phyloP scores from a whole-genome alignment of 768 basidiomycete species.

The Boletus subparvulus region DNA sequence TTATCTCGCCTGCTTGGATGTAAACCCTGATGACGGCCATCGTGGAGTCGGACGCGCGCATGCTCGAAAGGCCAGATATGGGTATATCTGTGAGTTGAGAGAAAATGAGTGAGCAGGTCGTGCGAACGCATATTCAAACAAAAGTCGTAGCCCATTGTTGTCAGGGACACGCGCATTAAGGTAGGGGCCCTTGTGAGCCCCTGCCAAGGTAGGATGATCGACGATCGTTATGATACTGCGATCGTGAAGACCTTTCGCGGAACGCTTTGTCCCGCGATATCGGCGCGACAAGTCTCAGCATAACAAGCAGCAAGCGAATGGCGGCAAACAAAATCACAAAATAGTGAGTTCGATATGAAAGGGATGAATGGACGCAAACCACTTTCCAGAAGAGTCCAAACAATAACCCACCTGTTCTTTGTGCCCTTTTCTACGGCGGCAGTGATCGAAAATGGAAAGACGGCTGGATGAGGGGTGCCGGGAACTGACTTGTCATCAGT shows the following conservation, averaged over 20 bases:
- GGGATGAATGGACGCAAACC: neutral
- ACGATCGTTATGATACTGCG: neutral
- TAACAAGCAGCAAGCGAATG: neutral
- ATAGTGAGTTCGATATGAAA: neutral
- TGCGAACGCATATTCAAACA: neutral
- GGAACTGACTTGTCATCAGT: slow-evolving; percentile 17
- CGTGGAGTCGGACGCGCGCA: slow-evolving; percentile 74
- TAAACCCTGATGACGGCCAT: slow-evolving; percentile 35
- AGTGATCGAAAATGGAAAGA: slow-evolving; percentile 88
- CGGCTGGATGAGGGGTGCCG: slow-evolving; percentile 14
- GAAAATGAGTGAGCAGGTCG: slow-evolving; percentile 2
- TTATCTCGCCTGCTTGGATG: slow-evolving; percentile 25
- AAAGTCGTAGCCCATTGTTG: neutral
- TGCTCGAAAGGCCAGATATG: slow-evolving; percentile 99
- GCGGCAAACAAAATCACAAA: neutral
- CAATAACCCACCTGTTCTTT: slow-evolving; percentile 75
- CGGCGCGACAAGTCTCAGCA: neutral
- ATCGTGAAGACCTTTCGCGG: neutral
- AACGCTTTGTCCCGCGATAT: neutral
- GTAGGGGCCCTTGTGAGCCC: neutral
- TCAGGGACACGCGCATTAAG: neutral
- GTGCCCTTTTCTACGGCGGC: slow-evolving; percentile 93
- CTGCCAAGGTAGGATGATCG: slow-evolving; percentile 4
- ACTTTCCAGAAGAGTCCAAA: neutral
- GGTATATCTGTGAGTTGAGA: slow-evolving; percentile 60